phyloP scores from a whole-genome alignment of 208 protist genomes.

The Strigomonas culicis region DNA sequence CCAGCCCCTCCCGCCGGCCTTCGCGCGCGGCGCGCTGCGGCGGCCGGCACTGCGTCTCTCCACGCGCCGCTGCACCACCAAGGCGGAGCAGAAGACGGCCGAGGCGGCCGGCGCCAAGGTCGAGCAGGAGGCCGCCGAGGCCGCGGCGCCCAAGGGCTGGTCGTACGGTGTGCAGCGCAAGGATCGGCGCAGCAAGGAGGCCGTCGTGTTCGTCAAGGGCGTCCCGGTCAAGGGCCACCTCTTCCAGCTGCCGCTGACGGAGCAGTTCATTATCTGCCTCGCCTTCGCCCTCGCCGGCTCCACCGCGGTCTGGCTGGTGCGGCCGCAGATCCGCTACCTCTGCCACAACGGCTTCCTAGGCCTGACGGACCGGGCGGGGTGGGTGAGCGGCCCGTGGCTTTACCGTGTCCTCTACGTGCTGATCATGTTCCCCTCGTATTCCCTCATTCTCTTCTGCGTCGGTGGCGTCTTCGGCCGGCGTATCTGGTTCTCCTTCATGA shows the following conservation, averaged over 20 bases:
- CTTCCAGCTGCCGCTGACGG: slow-evolving; percentile 66
- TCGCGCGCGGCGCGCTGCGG: too few species aligned
- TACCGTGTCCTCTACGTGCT: slow-evolving; percentile 73
- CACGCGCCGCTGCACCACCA: slow-evolving; percentile 7
- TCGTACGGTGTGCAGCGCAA: slow-evolving; percentile 46
- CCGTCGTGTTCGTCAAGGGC: slow-evolving; percentile 78
- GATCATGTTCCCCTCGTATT: slow-evolving; percentile 86
- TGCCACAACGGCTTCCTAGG: slow-evolving; percentile 75
- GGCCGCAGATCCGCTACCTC: slow-evolving; percentile 67
- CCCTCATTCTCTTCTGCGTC: slow-evolving; percentile 64
- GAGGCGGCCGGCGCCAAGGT: slow-evolving; percentile 13
- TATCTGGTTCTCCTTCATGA: slow-evolving; percentile 90
- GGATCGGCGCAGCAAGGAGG: slow-evolving; percentile 76
- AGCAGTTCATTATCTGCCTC: slow-evolving; percentile 78
- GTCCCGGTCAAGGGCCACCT: slow-evolving; percentile 71
- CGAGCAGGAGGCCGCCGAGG: slow-evolving; percentile 17
- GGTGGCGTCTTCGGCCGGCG: slow-evolving; percentile 74
- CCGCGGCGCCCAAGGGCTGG: slow-evolving; percentile 7
- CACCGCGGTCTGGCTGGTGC: slow-evolving; percentile 61
- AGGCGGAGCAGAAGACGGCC: slow-evolving; percentile 3
- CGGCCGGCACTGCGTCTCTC: too few species aligned
- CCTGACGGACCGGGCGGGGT: slow-evolving; percentile 63
- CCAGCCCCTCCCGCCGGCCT: background rate
- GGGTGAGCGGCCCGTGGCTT: slow-evolving; percentile 77
- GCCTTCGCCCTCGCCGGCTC: slow-evolving; percentile 78